Conservation (phyloP, 2,329 filamentous ascomycete genomes). For the Claviceps sp. region DNA sequence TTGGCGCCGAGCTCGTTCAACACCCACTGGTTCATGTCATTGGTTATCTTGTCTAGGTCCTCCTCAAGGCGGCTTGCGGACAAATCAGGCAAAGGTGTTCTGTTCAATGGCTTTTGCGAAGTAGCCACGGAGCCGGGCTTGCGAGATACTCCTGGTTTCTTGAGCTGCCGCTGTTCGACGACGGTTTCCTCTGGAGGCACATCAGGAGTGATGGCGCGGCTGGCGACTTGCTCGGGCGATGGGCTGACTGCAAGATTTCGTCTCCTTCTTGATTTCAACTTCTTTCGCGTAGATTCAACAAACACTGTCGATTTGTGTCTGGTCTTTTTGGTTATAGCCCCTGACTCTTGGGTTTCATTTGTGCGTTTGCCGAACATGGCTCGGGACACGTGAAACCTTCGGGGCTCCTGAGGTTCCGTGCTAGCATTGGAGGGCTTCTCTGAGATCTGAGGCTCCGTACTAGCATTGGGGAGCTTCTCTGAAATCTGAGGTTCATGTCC, state of each 20-base stretch:
- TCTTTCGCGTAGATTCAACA: constrained; percentile 36
- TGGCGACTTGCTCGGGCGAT: background rate
- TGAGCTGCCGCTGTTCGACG: constrained; percentile 16
- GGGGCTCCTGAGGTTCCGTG: constrained; percentile 21
- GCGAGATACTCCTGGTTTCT: constrained; percentile 20
- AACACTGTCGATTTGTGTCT: constrained; percentile 37
- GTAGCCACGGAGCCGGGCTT: constrained; percentile 9
- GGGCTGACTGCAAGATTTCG: constrained; percentile 10
- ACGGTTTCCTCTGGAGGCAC: constrained; percentile 4
- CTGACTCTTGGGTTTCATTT: constrained; percentile 10
- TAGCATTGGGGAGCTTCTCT: background rate
- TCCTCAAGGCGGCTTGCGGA: constrained; percentile 21
- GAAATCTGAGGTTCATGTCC: background rate
- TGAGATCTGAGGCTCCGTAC: background rate
- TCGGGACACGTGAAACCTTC: constrained; percentile 43
- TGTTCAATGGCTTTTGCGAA: constrained; percentile 9
- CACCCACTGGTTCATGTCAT: constrained; percentile 45
- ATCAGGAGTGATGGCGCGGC: background rate
- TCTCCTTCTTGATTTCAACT: constrained; percentile 13
- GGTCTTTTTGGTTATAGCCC: constrained; percentile 25
- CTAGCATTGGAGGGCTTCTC: background rate
- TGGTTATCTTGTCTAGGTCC: constrained; percentile 36
- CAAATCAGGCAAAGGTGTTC: constrained; percentile 20
- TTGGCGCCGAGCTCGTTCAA: constrained; percentile 44
- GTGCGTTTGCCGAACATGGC: constrained; percentile 24